A percentile compares a stretch with the other conserved stretches of the same genome.
These are phyloP conservation scores for Starmera dryadoides DNA, from an alignment of 805 yeast species.

Conservation along the genomic window DNA sequence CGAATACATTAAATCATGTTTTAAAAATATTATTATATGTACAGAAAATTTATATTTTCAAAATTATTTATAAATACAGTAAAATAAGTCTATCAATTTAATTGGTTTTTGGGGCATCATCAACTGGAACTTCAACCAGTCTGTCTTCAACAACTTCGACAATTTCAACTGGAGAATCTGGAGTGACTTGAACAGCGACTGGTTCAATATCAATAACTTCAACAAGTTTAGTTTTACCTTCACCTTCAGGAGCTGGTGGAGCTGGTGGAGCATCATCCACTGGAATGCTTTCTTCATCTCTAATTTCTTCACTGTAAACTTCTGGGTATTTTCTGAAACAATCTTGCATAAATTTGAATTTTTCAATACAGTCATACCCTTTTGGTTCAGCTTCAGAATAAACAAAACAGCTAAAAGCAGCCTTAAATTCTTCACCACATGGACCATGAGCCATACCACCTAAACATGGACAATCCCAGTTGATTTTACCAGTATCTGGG, in stretches of 20 bases:
- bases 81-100: no score
- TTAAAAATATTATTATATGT: not conserved
- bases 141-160: slow-evolving; percentile 4
- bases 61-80: no score
- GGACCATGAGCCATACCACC: slow-evolving; percentile 99
- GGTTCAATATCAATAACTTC: not conserved
- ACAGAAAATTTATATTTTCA: not conserved
- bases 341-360: slow-evolving; percentile 85
- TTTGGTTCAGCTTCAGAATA: slow-evolving; percentile 93
- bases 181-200: not conserved
- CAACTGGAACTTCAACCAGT: slow-evolving; percentile 8
- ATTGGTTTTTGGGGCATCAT: not conserved
- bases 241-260: slow-evolving; percentile 8
- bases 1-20: not conserved
- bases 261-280: slow-evolving; percentile 11
- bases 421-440: slow-evolving; percentile 93
- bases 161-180: not conserved
- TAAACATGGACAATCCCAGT: slow-evolving; percentile 99
- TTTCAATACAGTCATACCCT: slow-evolving; percentile 90
- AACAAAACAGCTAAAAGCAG: slow-evolving; percentile 91
- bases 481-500: slow-evolving; percentile 97
- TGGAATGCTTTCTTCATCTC: slow-evolving; percentile 60
- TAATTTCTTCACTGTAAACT: slow-evolving; percentile 83
- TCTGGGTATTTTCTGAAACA: slow-evolving; percentile 94
- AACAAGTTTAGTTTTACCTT: slow-evolving; percentile 11